Conservation (phyloP, 495 filamentous ascomycete genomes). For the Collariella sp. region DNA sequence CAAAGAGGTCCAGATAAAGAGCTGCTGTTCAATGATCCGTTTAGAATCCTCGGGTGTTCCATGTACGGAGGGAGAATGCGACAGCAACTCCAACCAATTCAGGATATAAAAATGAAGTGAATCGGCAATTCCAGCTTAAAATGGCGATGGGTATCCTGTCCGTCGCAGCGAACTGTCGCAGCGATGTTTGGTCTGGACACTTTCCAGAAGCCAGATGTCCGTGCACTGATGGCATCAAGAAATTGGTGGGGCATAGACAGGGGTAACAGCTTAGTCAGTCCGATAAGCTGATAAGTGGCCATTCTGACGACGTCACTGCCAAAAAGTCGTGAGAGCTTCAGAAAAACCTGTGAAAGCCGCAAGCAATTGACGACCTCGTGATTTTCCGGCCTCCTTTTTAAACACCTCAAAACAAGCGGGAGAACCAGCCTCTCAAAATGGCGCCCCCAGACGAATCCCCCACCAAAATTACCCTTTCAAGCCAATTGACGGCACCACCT, state of each 20-base stretch:
- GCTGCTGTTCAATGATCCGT: no score
- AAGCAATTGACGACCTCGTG: not conserved
- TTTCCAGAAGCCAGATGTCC: not conserved
- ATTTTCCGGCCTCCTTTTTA: not conserved
- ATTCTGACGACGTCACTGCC: conserved; percentile 5
- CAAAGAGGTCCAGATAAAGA: no score
- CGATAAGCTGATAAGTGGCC: not conserved
- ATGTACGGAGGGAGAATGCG: no score
- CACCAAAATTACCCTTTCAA: conserved; percentile 43
- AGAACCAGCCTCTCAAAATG: conserved; percentile 24
- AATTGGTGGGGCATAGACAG: not conserved
- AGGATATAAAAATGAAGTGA: no score
- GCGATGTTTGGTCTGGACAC: not conserved
- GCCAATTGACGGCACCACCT: conserved; percentile 38
- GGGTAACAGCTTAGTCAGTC: conserved; percentile 5
- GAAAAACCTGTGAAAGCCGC: not conserved
- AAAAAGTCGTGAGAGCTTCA: not conserved
- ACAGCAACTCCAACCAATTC: no score
- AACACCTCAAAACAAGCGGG: not conserved
- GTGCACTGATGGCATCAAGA: not conserved
- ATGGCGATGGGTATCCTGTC: not conserved
- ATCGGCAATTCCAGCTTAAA: no score
- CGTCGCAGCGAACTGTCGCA: not conserved
- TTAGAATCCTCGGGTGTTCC: no score
- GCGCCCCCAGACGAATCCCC: conserved; percentile 29